phyloP scores from a whole-genome alignment of 2,329 filamentous ascomycete genomes.

The Colletotrichum zoysiae region DNA sequence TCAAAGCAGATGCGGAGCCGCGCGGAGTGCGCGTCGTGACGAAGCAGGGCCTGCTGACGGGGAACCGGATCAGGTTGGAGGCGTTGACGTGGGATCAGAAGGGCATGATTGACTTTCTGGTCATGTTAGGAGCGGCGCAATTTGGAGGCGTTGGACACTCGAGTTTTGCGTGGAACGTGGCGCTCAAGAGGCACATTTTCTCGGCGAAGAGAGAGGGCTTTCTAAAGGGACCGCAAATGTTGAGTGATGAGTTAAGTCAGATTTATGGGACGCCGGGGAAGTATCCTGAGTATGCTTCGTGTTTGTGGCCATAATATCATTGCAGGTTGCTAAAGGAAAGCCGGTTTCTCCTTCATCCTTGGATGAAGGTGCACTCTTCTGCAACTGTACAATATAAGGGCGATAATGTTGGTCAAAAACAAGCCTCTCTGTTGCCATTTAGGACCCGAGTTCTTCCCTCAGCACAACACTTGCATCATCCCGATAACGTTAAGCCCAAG shows the following conservation, averaged over 20 bases:
- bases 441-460: too few species aligned
- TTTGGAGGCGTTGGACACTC: conserved; percentile 51
- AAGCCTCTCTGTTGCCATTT: too few species aligned
- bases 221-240: conserved; percentile 31
- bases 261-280: conserved; percentile 22
- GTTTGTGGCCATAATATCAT: conserved; percentile 26
- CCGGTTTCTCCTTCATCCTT: too few species aligned
- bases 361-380: not conserved
- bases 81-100: conserved; percentile 50
- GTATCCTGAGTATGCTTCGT: conserved; percentile 26
- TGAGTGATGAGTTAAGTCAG: conserved; percentile 35
- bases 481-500: too few species aligned
- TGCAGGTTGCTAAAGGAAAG: too few species aligned
- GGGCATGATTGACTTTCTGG: conserved; percentile 49
- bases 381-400: not conserved
- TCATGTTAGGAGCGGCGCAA: conserved; percentile 49
- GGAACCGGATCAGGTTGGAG: conserved; percentile 42
- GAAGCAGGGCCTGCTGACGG: conserved; percentile 47
- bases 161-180: conserved; percentile 51
- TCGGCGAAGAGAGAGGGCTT: not conserved
- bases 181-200: conserved; percentile 47
- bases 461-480: too few species aligned
- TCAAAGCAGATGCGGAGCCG: too few species aligned
- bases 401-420: too few species aligned
- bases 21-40: conserved; percentile 45